Evolutionary conservation across 208 protist genomes (phyloP), one percentile per base, ranked within the genome.

Genomic region (Acanthamoeba divionensis): DNA sequence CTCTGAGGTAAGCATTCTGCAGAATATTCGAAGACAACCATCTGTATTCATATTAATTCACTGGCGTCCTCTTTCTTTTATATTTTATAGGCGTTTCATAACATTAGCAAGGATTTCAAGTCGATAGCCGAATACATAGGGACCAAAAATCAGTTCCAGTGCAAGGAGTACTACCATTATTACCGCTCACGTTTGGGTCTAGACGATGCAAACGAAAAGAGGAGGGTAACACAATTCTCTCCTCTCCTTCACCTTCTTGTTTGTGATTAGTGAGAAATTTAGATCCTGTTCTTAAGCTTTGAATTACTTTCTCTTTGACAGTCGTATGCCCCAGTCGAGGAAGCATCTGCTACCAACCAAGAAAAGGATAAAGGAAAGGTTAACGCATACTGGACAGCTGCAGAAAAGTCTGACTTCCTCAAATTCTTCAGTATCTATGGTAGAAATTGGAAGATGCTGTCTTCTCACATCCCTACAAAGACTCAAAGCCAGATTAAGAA

Each of bases 121-220:
- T 88, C 80, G 5, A 88, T 88, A 4, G 80, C 80, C 2, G 80
- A 88, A 62, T 88, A 88, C 38, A 71, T 88, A 33, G 80, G 80
- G 21, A 88, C 80, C 60, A 88, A 88, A 48, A 88, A 88, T 62
- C 80, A 88, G 80, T 88, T 88, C 26, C 80, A 88, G 60, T 88
- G 80, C 60, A 88, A 88, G 50, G 80, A 88, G 60, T 88, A 73
- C 60, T 88, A 88, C 57, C 60, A 88, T 24, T 73, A 71, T 62
- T 73, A 88, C 44, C 80, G 80, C 60, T 73, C 57, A 13, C 80
- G 80, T 9, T 45, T 88, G 38, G 80, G 80, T 4, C 44, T 88
- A 21, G 80, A 88, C 29, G 80, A 88, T 15, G 57, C 54, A 15
- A 47, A 38, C 44, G 54, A 66, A 18, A 71, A 88, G 57, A 88